Conservation (phyloP, 129 eudicot genomes). For the Erigeron canadensis region DNA sequence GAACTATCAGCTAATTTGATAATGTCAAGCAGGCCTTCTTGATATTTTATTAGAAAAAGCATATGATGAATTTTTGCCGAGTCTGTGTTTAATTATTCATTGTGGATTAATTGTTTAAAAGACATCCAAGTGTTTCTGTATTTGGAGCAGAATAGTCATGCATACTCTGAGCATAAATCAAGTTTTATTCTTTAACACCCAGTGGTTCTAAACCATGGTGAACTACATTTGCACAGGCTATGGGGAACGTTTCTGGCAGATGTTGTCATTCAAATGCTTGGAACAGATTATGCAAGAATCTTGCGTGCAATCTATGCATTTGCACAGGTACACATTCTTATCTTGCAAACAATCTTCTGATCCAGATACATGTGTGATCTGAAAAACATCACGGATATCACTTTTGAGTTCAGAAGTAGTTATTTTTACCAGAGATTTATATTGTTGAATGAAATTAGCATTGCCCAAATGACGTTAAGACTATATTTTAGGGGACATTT, state of each 20-base stretch:
- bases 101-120: neutral
- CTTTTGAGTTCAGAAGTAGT: neutral
- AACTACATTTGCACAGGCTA: conserved; percentile 48
- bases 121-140: neutral
- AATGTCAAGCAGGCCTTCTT: conserved; percentile 8
- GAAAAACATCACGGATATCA: neutral
- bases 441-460: neutral
- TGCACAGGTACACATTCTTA: conserved; percentile 71
- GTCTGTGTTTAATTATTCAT: neutral
- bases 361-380: conserved; percentile 1
- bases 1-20: conserved; percentile 22
- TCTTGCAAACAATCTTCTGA: conserved; percentile 2
- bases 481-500: neutral
- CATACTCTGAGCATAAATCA: neutral
- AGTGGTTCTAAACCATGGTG: conserved; percentile 6
- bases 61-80: neutral
- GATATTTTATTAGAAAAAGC: neutral
- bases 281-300: conserved; percentile 95
- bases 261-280: conserved; percentile 90
- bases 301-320: conserved; percentile 92
- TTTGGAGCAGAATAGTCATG: neutral
- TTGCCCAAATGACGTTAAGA: neutral
- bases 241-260: conserved; percentile 97
- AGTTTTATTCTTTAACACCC: neutral
- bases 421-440: neutral